These are phyloP conservation scores for Rhodomyrtus tomentosa DNA, from an alignment of 345 rosid species.

Conservation along the genomic window DNA sequence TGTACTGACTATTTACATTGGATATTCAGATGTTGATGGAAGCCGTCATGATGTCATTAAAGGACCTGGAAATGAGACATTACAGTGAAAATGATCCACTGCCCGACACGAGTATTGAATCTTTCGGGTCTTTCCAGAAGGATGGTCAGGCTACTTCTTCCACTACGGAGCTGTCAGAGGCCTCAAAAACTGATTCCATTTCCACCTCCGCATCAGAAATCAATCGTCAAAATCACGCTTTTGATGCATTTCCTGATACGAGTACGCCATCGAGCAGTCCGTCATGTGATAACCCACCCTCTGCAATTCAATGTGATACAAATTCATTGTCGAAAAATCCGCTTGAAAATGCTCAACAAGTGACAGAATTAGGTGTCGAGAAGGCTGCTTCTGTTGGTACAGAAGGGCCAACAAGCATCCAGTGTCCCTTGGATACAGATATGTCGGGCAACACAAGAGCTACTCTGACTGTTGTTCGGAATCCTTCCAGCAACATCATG, in stretches of 20 bases:
- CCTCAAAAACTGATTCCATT: background rate
- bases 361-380: background rate
- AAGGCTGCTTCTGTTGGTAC: background rate
- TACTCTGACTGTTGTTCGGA: background rate
- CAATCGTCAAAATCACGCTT: background rate
- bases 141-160: background rate
- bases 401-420: background rate
- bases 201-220: background rate
- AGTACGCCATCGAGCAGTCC: background rate
- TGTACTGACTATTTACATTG: background rate
- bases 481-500: background rate
- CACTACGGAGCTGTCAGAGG: background rate
- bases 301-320: background rate
- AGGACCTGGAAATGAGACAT: conserved; percentile 19
- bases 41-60: conserved; percentile 31
- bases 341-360: background rate
- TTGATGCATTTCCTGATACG: background rate
- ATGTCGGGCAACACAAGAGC: conserved; percentile 1
- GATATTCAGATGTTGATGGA: conserved; percentile 31
- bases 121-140: background rate
- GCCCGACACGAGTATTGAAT: background rate
- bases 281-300: background rate
- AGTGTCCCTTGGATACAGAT: background rate
- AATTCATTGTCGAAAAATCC: background rate
- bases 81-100: background rate